Evolutionary conservation across 1,139 yeast species (phyloP).

Genomic region (Martiniozyma asiatica): DNA sequence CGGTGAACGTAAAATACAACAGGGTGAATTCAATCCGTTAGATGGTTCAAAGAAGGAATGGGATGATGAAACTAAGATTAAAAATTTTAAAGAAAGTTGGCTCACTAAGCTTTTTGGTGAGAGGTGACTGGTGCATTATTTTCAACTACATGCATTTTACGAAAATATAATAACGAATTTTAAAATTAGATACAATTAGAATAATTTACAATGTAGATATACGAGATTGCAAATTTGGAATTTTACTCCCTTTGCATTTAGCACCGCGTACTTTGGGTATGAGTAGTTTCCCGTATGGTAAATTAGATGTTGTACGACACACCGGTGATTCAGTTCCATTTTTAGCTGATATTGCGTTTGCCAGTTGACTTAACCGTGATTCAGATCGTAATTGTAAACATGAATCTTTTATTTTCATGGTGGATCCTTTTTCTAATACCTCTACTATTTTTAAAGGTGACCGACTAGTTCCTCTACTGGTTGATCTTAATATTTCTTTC

Average conservation of each 20-base stretch:
- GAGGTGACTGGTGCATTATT: constrained; percentile 14
- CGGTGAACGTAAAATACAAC: constrained; percentile 32
- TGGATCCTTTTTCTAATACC: constrained; percentile 2
- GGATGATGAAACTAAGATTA: constrained; percentile 29
- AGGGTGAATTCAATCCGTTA: constrained; percentile 32
- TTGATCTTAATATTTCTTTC: constrained; percentile 10
- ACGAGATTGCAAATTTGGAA: neutral
- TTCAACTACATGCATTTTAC: neutral
- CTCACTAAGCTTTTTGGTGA: constrained; percentile 31
- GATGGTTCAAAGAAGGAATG: constrained; percentile 37
- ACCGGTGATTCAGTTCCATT: too few relatives aligned
- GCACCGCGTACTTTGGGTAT: constrained; percentile 2
- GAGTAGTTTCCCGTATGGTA: constrained; percentile 1
- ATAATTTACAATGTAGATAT: constrained; percentile 1
- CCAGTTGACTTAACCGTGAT: neutral
- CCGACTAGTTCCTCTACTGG: constrained; percentile 7
- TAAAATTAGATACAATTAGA: neutral
- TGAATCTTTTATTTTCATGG: neutral
- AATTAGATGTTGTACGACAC: too few relatives aligned
- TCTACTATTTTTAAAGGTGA: constrained; percentile 10
- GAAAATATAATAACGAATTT: neutral
- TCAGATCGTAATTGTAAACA: neutral
- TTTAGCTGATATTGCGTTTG: too few relatives aligned
- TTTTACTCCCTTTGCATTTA: neutral
- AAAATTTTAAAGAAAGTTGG: constrained; percentile 26